These are phyloP conservation scores for Phytophthora agathidicida DNA, from an alignment of 352 stramenopile species.

Conservation along the genomic window DNA sequence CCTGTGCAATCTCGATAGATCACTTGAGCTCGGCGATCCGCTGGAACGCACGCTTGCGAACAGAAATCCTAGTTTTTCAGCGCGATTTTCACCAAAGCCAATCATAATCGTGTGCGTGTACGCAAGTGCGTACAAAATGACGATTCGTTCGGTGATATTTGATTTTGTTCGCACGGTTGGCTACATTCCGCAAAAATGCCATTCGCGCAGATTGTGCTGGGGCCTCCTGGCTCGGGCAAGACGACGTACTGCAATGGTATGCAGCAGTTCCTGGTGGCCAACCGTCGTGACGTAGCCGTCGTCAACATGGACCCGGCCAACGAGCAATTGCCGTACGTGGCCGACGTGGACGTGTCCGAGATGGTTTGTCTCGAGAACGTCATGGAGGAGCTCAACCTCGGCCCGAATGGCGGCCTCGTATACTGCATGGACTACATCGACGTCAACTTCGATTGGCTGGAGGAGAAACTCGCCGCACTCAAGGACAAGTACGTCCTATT, in stretches of 20 bases:
- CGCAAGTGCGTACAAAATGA: too few species aligned
- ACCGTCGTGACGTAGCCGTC: constrained; percentile 82
- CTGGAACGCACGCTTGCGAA: too few species aligned
- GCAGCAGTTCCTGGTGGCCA: constrained; percentile 91
- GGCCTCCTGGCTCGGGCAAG: constrained; percentile 92
- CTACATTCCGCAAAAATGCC: too few species aligned
- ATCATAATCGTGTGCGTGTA: too few species aligned
- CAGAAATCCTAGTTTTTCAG: too few species aligned
- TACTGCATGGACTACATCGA: constrained; percentile 99
- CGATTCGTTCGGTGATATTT: too few species aligned
- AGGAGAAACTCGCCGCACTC: constrained; percentile 89
- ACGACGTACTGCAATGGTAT: constrained; percentile 99
- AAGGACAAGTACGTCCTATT: constrained; percentile 97
- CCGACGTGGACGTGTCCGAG: constrained; percentile 94
- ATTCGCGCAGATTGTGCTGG: constrained; percentile 80
- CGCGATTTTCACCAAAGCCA: too few species aligned
- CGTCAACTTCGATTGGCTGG: constrained; percentile 98
- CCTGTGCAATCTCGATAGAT: too few species aligned
- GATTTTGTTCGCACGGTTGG: too few species aligned
- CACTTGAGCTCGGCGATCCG: too few species aligned
- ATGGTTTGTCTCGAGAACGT: constrained; percentile 96
- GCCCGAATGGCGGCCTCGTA: constrained; percentile 96
- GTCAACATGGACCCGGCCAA: constrained; percentile 99
- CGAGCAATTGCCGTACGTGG: constrained; percentile 87
- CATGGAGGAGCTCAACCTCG: constrained; percentile 94